Evolutionary conservation across 805 yeast genomes (phyloP), one percentile per base, ranked within the genome.

Genomic region (Vanderwaltozyma tropicalis): DNA sequence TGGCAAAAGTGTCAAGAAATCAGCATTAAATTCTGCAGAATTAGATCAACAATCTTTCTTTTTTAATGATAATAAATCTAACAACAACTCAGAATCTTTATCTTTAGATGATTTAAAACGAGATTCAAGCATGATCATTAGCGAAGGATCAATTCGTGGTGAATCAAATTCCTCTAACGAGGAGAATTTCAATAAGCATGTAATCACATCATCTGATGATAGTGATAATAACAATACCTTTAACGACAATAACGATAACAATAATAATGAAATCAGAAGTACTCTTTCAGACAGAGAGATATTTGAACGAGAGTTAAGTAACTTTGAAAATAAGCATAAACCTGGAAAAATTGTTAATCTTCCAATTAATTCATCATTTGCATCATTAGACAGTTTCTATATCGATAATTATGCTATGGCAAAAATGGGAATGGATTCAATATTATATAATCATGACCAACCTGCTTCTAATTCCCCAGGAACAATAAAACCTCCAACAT

Each of bases 331-430:
- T 12, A 46, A 39, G 30, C 46, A 50, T 15, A 49, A 49, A 15
- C 43, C 50, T 30, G 44, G 47, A 2, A 27, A 18, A 15, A 69
- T 77, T 28, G 82, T 82, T 29, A 71, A 81, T 4, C 55, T 80
- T 28, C 85, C 85, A 0, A 64, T 78, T 13, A 78, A 75, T 43
- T 83, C 82, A 30, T 79, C 87, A 43, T 80, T 80, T 64, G 89
- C 89, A 1, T 80, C 88, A 0, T 61, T 82, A 51, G 87, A 48
- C 28, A 48, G 87, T 53, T 69, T 73, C 41, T 77, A 78, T 51
- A 71, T 75, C 46, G 80, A 75, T 37, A 72, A 68, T 41, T 66
- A 68, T 42, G 68, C 62, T 3, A 50, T 50, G 52, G 43, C 53
- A 19, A 55, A 49, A 35, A 39, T 53, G 35, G 46, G 45, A 1